Conservation (phyloP, 306 rosid species). For the Boehmeria nivea region DNA sequence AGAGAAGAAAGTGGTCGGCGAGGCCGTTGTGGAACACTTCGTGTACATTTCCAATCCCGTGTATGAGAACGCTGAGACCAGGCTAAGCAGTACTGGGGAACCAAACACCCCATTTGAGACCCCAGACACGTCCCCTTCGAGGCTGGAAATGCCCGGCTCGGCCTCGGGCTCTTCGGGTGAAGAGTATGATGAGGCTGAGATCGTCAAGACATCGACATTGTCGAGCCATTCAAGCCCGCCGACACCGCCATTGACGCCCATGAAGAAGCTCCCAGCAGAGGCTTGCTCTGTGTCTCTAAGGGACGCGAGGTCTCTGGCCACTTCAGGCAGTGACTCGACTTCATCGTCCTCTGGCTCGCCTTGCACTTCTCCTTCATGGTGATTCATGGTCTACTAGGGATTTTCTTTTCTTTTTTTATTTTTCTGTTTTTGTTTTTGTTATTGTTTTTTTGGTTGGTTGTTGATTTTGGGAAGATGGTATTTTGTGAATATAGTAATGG, state of each 20-base stretch:
- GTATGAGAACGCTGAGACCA: constrained; percentile 47
- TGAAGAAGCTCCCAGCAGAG: constrained; percentile 74
- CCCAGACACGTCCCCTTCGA: constrained; percentile 77
- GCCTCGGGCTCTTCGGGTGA: constrained; percentile 19
- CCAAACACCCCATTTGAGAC: constrained; percentile 70
- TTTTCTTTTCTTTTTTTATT: too few species aligned
- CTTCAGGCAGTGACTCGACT: constrained; percentile 71
- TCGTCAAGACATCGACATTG: too few species aligned
- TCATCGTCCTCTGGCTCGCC: constrained; percentile 79
- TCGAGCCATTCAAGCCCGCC: constrained; percentile 17
- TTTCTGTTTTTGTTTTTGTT: too few species aligned
- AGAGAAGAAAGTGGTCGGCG: constrained; percentile 14
- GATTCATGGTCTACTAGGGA: constrained; percentile 18
- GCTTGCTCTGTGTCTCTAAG: constrained; percentile 70
- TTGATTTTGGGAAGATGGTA: constrained; percentile 6
- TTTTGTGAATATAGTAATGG: constrained; percentile 25
- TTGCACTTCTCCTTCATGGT: constrained; percentile 90
- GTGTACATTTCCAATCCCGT: constrained; percentile 91
- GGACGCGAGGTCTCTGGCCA: constrained; percentile 51
- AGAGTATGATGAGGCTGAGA: too few species aligned
- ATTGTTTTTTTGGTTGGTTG: background rate
- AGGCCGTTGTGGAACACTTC: constrained; percentile 29
- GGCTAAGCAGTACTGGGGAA: too few species aligned
- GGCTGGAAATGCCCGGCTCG: constrained; percentile 34
- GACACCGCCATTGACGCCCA: constrained; percentile 78